Conservation (phyloP, 768 basidiomycete genomes). For the Phaeolepiota aurea region DNA sequence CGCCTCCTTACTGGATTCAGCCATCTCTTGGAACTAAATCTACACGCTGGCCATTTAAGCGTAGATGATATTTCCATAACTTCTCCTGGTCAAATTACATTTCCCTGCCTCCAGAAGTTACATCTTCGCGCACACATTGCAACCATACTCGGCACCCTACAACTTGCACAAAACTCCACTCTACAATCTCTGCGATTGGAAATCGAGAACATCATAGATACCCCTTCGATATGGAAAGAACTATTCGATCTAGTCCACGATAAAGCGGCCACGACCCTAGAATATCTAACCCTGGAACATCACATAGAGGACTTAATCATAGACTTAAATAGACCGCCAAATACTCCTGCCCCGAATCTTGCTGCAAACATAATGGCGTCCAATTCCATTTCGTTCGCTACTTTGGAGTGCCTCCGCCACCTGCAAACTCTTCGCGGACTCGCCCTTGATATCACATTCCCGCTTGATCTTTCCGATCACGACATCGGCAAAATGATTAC, state of each 20-base stretch:
- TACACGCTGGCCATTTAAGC: slow-evolving; percentile 33
- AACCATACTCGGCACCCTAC: slow-evolving; percentile 25
- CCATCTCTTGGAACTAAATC: slow-evolving; percentile 27
- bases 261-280: slow-evolving; percentile 20
- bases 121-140: slow-evolving; percentile 28
- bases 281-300: slow-evolving; percentile 33
- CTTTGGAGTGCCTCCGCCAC: slow-evolving; percentile 24
- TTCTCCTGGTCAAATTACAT: slow-evolving; percentile 11
- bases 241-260: slow-evolving; percentile 21
- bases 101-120: slow-evolving; percentile 28
- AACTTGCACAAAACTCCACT: slow-evolving; percentile 19
- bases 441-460: slow-evolving; percentile 29
- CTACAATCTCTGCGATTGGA: slow-evolving; percentile 32
- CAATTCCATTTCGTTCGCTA: slow-evolving; percentile 18
- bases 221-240: slow-evolving; percentile 21
- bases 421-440: slow-evolving; percentile 24
- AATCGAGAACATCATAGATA: slow-evolving; percentile 15
- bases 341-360: slow-evolving; percentile 7
- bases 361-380: slow-evolving; percentile 7
- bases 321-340: slow-evolving; percentile 14
- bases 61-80: slow-evolving; percentile 9
- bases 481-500: slow-evolving; percentile 26
- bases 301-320: slow-evolving; percentile 26
- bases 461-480: slow-evolving; percentile 26
- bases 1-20: slow-evolving; percentile 27